A percentile compares a stretch with the other conserved stretches of the same genome.
These are phyloP conservation scores for Russula griseocarnosa DNA, from an alignment of 768 basidiomycete genomes.

Conservation along the genomic window DNA sequence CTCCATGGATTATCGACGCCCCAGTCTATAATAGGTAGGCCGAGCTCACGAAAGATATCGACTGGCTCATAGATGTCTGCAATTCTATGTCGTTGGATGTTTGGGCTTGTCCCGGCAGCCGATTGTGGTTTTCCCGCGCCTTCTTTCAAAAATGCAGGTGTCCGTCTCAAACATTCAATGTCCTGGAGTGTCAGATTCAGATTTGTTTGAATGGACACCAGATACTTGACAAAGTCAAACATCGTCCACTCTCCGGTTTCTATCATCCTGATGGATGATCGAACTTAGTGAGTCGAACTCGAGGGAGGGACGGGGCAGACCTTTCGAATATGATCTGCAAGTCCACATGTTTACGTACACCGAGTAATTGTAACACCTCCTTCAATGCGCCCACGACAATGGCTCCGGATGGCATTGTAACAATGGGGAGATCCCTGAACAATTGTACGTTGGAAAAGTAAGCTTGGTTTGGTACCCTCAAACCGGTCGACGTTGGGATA, in stretches of 20 bases:
- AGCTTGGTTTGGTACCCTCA: too few species aligned
- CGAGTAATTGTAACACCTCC: slow-evolving; percentile 64
- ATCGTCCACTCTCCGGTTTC: slow-evolving; percentile 89
- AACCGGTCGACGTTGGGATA: too few species aligned
- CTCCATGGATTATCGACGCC: slow-evolving; percentile 52
- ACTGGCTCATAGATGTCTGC: slow-evolving; percentile 81
- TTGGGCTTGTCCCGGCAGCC: too few species aligned
- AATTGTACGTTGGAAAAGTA: slow-evolving; percentile 86
- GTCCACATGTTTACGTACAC: slow-evolving; percentile 88
- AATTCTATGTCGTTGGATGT: slow-evolving; percentile 60
- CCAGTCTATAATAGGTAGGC: slow-evolving; percentile 75
- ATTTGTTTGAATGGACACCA: slow-evolving; percentile 74
- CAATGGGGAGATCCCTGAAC: slow-evolving; percentile 81
- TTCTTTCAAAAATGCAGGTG: slow-evolving; percentile 74
- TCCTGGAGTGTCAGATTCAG: slow-evolving; percentile 56
- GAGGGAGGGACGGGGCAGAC: slow-evolving; percentile 37
- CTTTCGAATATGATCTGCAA: slow-evolving; percentile 87
- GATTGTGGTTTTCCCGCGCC: slow-evolving; percentile 29
- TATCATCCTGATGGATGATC: slow-evolving; percentile 59
- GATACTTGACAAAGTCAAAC: slow-evolving; percentile 79
- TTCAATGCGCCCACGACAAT: slow-evolving; percentile 67
- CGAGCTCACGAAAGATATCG: too few species aligned
- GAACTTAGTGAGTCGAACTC: not conserved
- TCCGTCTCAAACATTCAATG: slow-evolving; percentile 49
- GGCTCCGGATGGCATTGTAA: slow-evolving; percentile 61